Percentiles rank a stretch among this genome's conserved stretches.
phyloP scores from a whole-genome alignment of 768 basidiomycete species.

The Termitomyces sp. region DNA sequence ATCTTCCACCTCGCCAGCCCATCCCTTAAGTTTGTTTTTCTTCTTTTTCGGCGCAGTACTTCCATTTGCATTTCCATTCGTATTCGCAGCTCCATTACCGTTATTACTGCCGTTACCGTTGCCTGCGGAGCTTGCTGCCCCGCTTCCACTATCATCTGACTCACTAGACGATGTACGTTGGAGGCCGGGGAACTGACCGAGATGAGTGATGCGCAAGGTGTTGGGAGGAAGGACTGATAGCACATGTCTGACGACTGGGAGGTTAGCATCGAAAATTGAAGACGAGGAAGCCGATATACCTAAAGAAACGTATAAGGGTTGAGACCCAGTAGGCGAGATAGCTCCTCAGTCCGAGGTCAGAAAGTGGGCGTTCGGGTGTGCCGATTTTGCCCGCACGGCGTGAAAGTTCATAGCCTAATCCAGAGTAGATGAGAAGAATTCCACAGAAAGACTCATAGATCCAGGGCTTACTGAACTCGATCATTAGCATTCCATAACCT shows the following conservation, averaged over 20 bases:
- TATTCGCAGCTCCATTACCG: not conserved
- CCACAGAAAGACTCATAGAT: not conserved
- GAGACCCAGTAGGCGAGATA: constrained; percentile 89
- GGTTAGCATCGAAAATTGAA: not conserved
- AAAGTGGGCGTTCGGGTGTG: constrained; percentile 92
- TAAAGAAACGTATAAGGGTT: constrained; percentile 77
- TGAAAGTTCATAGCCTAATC: constrained; percentile 86
- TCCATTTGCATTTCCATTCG: constrained; percentile 14
- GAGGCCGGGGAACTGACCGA: constrained; percentile 37
- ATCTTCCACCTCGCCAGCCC: constrained; percentile 62
- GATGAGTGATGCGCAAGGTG: constrained; percentile 35
- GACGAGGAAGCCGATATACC: constrained; percentile 31
- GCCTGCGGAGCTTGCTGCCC: not conserved
- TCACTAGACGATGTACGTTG: constrained; percentile 26
- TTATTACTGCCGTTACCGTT: constrained; percentile 1
- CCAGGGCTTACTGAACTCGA: constrained; percentile 86
- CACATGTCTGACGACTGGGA: constrained; percentile 34
- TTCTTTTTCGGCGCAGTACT: constrained; percentile 26
- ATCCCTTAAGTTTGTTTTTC: constrained; percentile 59
- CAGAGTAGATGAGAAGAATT: not conserved
- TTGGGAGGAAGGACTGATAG: constrained; percentile 58
- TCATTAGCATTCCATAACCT: constrained; percentile 92
- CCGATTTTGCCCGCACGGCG: constrained; percentile 73
- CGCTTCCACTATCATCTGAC: constrained; percentile 12
- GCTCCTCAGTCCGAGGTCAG: constrained; percentile 85